A percentile compares a stretch with the other conserved stretches of the same genome.
Evolutionary conservation across 805 yeast species (phyloP).

Genomic region (Zygosaccharomyces siamensis): DNA sequence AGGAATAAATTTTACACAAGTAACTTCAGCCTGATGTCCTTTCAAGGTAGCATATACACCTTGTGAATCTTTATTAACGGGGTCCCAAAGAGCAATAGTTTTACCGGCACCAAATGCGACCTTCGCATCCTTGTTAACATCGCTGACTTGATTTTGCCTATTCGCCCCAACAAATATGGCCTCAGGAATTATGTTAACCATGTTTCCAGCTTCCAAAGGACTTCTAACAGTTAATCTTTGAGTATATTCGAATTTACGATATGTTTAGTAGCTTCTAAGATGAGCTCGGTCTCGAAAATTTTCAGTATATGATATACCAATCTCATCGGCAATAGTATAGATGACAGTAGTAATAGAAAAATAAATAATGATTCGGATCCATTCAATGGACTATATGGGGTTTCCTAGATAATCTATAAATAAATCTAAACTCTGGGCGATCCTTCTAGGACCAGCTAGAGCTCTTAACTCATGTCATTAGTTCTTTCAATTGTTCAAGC

Average conservation of each 20-base stretch:
- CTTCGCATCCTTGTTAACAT: conserved; percentile 37
- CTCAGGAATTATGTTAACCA: conserved; percentile 33
- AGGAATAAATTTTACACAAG: conserved; percentile 59
- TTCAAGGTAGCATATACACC: conserved; percentile 57
- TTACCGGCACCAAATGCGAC: conserved; percentile 72
- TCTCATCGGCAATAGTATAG: not conserved
- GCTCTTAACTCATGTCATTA: not conserved
- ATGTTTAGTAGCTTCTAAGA: not conserved
- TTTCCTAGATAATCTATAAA: conserved; percentile 8
- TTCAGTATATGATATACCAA: not conserved
- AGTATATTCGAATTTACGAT: not conserved
- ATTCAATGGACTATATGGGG: conserved; percentile 23
- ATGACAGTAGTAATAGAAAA: not conserved
- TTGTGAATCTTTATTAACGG: conserved; percentile 37
- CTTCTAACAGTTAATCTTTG: not conserved
- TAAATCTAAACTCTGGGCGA: not conserved
- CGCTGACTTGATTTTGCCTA: conserved; percentile 56
- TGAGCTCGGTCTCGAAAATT: conserved; percentile 6
- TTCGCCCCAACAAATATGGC: conserved; percentile 73
- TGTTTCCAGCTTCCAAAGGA: not conserved
- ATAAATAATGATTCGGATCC: conserved; percentile 11
- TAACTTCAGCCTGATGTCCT: conserved; percentile 57
- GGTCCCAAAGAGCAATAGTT: conserved; percentile 66
- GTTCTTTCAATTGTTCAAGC: conserved; percentile 13
- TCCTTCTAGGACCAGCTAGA: conserved; percentile 1